phyloP scores from a whole-genome alignment of 163 green algal genomes.

The Coccomyxa subellipsoidea region DNA sequence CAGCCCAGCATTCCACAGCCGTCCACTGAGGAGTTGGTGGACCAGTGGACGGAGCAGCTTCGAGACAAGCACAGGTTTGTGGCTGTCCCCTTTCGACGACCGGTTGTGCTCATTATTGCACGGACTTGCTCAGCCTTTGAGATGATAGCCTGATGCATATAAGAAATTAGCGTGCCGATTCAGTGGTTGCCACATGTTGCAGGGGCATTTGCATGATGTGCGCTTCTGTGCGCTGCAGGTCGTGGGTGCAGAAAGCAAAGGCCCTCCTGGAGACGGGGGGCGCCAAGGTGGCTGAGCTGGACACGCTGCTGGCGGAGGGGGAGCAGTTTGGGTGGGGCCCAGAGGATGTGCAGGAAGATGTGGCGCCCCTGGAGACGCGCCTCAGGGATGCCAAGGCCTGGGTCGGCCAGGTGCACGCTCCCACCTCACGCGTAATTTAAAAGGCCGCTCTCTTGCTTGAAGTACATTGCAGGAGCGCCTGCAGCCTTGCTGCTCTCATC shows the following conservation, averaged over 20 bases:
- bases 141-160: no score
- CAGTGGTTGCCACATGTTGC: not conserved
- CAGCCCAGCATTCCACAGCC: not conserved
- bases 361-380: constrained; percentile 5
- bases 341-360: not conserved
- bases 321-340: constrained; percentile 53
- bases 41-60: constrained; percentile 12
- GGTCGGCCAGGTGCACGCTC: constrained; percentile 24
- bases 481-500: no score
- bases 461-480: no score
- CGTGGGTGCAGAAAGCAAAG: constrained; percentile 23
- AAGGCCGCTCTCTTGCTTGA: no score
- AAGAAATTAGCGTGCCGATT: no score
- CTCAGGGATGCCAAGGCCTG: constrained; percentile 35
- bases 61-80: constrained; percentile 6
- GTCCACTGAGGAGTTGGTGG: not conserved
- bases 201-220: not conserved
- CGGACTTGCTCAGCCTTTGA: no score
- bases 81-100: no score
- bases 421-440: no score
- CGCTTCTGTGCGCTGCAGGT: not conserved
- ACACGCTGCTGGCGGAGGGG: constrained; percentile 28
- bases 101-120: no score
- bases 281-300: constrained; percentile 26
- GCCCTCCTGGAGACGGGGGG: constrained; percentile 23